Base-by-base conservation (phyloP, 305 asterid species). In the Fraxinus albicans region DNA sequence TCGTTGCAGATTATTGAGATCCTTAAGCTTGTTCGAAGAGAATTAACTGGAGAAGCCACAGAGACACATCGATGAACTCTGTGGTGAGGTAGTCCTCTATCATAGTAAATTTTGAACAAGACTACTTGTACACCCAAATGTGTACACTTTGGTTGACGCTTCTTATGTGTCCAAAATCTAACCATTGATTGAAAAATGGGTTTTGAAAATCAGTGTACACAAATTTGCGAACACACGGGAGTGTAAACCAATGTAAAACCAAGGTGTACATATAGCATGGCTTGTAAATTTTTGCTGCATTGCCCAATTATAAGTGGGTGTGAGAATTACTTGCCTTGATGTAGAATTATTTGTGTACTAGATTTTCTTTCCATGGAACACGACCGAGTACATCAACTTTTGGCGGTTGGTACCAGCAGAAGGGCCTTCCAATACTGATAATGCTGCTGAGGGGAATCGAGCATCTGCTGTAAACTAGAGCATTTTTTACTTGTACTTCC, bases 11-110 rank as follows among this genome's bases (percentile, higher is more conserved):
- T 96, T 81, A 81, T 89, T 50, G 98, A 96, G 88, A 90, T 88
- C 86, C 97, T 91, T 55, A 89, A 90, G 89, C 91, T 94, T 84
- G 92, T 96, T 82, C 91, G 89, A 86, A 91, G 95, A 87, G 98
- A 96, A 87, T 83, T 96, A 90, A 91, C 87, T 83, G 96, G 98
- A 86, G 96, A 89, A 85, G 87, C 92, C 79, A 86, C 87, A 33
- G 88, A 83, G 85, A 81, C 81, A 60, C 19, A 63, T 27, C 83
- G 87, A 86, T 77, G 55, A 83, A 72, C 86, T 76, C 83, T 83
- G 17, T 77, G 76, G 12, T 79, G 67, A 82, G 93, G 91, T 93
- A 87, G 79, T 65, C 75, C 79, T 21, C 73, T 23, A 33, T 33
- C 35, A 33, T 33, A 33, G 35, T 33, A 33, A 33, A 3, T 33